Evolutionary conservation across 2,329 filamentous ascomycete genomes (phyloP).

Genomic region (Coniochaeta hoffmannii): DNA sequence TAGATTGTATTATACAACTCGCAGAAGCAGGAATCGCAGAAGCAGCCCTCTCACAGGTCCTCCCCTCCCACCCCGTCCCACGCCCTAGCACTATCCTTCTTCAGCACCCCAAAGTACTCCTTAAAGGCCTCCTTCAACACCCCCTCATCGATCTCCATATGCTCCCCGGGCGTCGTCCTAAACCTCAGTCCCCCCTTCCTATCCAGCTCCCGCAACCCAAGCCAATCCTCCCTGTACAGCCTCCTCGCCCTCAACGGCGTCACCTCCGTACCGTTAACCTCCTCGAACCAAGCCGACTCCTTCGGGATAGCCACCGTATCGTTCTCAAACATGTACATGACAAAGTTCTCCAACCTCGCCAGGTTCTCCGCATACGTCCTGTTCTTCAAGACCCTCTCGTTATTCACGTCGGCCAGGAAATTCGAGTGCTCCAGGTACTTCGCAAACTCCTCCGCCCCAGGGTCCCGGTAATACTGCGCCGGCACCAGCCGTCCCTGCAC

Average conservation of each 20-base stretch:
- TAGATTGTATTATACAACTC: not conserved
- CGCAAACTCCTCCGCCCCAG: slow-evolving; percentile 51
- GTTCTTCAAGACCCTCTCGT: slow-evolving; percentile 75
- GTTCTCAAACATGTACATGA: slow-evolving; percentile 83
- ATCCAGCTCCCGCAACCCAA: slow-evolving; percentile 76
- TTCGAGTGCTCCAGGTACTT: slow-evolving; percentile 74
- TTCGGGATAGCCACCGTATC: slow-evolving; percentile 84
- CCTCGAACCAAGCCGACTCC: slow-evolving; percentile 84
- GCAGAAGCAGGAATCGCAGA: not conserved
- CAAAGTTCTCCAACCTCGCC: slow-evolving; percentile 63
- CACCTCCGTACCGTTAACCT: slow-evolving; percentile 66
- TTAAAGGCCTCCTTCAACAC: slow-evolving; percentile 58
- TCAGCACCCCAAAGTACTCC: slow-evolving; percentile 55
- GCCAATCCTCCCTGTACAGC: slow-evolving; percentile 88
- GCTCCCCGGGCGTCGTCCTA: slow-evolving; percentile 62
- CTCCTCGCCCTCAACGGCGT: slow-evolving; percentile 60
- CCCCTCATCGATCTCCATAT: slow-evolving; percentile 72
- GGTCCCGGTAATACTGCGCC: slow-evolving; percentile 88
- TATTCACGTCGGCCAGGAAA: slow-evolving; percentile 94
- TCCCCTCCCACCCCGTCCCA: slow-evolving; percentile 15
- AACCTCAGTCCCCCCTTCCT: slow-evolving; percentile 73
- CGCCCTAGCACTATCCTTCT: slow-evolving; percentile 19
- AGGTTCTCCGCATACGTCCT: slow-evolving; percentile 65
- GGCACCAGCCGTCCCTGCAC: slow-evolving; percentile 80
- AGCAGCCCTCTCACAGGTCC: slow-evolving; percentile 27